A percentile compares a stretch with the other conserved stretches of the same genome.
Evolutionary conservation across 768 basidiomycete genomes (phyloP).

Genomic region (Lactarius sp.): DNA sequence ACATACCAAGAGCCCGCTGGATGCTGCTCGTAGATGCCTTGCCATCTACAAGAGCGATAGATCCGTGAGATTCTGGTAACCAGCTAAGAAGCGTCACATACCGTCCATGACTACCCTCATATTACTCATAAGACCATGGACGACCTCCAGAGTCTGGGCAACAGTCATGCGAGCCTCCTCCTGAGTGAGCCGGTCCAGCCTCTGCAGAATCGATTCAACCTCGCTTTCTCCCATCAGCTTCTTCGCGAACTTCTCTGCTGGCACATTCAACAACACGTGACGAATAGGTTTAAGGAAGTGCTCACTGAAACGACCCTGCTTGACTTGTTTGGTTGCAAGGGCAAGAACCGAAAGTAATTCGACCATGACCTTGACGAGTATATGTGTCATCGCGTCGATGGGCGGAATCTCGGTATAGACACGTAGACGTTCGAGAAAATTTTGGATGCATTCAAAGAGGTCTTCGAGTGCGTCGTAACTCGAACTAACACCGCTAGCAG

Average conservation of each 20-base stretch:
- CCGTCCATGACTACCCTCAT: conserved; percentile 2
- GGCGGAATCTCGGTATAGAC: not conserved
- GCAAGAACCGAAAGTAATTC: conserved; percentile 11
- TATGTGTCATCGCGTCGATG: not conserved
- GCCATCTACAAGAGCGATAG: not conserved
- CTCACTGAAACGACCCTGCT: conserved; percentile 10
- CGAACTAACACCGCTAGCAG: not conserved
- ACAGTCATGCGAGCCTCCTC: conserved; percentile 1
- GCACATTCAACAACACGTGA: not conserved
- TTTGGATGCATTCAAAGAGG: not conserved
- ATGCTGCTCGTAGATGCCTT: not conserved
- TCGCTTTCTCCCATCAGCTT: conserved; percentile 7
- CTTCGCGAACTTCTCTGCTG: conserved; percentile 6
- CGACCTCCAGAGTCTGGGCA: not conserved
- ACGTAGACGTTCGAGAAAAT: conserved; percentile 3
- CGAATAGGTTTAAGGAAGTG: not conserved
- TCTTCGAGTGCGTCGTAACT: conserved; percentile 5
- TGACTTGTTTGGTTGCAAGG: conserved; percentile 8
- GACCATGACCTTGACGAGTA: not conserved
- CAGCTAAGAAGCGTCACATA: not conserved
- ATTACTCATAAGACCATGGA: not conserved
- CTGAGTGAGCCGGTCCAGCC: conserved; percentile 1
- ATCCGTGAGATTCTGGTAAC: not conserved
- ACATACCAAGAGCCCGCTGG: not conserved
- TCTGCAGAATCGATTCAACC: not conserved